phyloP scores from a whole-genome alignment of 148 eudicot species.

The Diospyros lotus region DNA sequence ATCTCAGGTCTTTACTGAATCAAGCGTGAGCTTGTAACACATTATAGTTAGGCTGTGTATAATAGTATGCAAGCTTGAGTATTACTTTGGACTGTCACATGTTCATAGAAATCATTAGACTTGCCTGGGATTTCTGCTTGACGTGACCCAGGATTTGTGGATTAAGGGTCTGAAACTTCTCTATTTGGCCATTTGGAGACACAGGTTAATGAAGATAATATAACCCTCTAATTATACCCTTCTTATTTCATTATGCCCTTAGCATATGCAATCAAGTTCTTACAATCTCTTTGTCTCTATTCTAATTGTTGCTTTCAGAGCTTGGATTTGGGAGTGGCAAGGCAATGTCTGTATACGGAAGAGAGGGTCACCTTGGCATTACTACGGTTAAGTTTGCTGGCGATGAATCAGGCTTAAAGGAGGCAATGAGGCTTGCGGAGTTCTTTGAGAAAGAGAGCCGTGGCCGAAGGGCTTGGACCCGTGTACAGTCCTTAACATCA shows the following conservation, averaged over 20 bases:
- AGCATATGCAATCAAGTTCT: constrained; percentile 3
- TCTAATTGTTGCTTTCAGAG: constrained; percentile 36
- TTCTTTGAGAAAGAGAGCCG: constrained; percentile 66
- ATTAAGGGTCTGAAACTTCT: neutral
- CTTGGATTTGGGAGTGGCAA: constrained; percentile 78
- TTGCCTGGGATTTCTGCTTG: neutral
- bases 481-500: constrained; percentile 37
- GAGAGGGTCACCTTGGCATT: constrained; percentile 80
- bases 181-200: neutral
- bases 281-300: neutral
- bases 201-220: neutral
- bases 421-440: constrained; percentile 67
- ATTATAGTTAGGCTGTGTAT: neutral
- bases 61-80: neutral
- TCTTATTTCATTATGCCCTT: neutral
- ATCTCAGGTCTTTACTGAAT: too few relatives aligned
- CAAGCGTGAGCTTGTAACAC: too few relatives aligned
- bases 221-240: neutral
- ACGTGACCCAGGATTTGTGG: neutral
- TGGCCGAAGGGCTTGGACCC: constrained; percentile 78
- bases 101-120: neutral
- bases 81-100: neutral
- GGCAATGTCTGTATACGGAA: constrained; percentile 65
- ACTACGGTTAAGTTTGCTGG: constrained; percentile 62
- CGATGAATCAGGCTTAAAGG: constrained; percentile 70